Evolutionary conservation across 2,329 filamentous ascomycete species (phyloP).

Genomic region (Monosporascus sp.): DNA sequence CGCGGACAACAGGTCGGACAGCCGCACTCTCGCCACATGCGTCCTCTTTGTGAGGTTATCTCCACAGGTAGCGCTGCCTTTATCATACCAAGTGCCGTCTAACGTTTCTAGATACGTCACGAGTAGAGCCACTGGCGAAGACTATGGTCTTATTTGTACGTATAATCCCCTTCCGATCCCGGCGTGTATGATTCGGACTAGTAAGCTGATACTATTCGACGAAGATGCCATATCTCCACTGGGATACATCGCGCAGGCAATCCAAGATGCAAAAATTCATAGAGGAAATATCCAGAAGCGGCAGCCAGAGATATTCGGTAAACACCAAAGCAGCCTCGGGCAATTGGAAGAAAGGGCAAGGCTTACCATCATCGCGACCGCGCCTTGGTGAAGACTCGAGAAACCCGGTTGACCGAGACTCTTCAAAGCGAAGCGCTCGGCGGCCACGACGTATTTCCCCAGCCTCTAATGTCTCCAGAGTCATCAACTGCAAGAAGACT

Average conservation of each 20-base stretch:
- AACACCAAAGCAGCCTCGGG: neutral
- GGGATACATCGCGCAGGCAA: conserved; percentile 7
- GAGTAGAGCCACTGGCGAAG: conserved; percentile 11
- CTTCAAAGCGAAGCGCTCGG: too few species aligned
- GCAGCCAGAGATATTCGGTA: neutral
- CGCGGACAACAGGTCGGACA: conserved; percentile 27
- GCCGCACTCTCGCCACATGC: conserved; percentile 31
- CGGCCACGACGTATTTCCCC: too few species aligned
- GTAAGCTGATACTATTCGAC: too few species aligned
- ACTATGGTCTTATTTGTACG: conserved; percentile 28
- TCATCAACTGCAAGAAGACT: too few species aligned
- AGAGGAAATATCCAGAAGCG: neutral
- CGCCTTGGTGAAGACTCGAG: too few species aligned
- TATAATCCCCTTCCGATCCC: neutral
- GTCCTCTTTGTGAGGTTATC: conserved; percentile 27
- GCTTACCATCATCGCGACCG: too few species aligned
- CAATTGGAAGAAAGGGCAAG: too few species aligned
- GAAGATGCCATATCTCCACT: conserved; percentile 10
- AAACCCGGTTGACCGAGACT: too few species aligned
- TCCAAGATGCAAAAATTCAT: neutral
- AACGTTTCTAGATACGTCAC: neutral
- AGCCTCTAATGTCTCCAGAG: too few species aligned
- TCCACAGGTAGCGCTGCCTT: conserved; percentile 17
- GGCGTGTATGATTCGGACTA: neutral
- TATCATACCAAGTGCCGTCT: neutral